Evolutionary conservation across 2,329 filamentous ascomycete species (phyloP).

Genomic region (Alternaria atra): DNA sequence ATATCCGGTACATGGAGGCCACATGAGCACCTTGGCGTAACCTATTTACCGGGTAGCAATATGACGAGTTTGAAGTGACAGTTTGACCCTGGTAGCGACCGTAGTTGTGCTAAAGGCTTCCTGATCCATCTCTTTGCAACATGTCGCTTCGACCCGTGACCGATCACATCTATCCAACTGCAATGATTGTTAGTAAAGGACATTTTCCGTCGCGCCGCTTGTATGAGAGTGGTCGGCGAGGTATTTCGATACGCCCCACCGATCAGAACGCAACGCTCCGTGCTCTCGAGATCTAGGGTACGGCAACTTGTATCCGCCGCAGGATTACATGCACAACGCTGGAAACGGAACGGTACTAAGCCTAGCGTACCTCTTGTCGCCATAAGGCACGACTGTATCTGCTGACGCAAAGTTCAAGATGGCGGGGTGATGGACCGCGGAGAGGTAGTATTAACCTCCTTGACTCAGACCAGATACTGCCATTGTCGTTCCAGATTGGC

Average conservation of each 20-base stretch:
- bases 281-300: conserved; percentile 6
- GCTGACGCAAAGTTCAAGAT: neutral
- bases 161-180: neutral
- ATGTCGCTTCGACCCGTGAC: neutral
- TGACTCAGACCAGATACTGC: conserved; percentile 2
- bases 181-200: conserved; percentile 2
- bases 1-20: neutral
- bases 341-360: conserved; percentile 14
- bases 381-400: neutral
- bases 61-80: neutral
- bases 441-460: neutral
- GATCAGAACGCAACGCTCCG: conserved; percentile 8
- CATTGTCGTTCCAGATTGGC: conserved; percentile 13
- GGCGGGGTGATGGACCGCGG: neutral
- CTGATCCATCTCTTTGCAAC: neutral
- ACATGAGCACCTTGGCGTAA: neutral
- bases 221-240: conserved; percentile 8
- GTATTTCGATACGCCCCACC: conserved; percentile 9
- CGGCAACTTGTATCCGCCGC: conserved; percentile 10
- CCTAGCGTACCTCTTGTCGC: conserved; percentile 8
- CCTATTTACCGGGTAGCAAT: neutral
- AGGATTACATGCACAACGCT: conserved; percentile 13
- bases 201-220: neutral
- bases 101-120: neutral
- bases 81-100: conserved; percentile 1